These are phyloP conservation scores for Chytriomyces sp. DNA, from an alignment of 192 early-diverging fungal genomes.

Conservation along the genomic window DNA sequence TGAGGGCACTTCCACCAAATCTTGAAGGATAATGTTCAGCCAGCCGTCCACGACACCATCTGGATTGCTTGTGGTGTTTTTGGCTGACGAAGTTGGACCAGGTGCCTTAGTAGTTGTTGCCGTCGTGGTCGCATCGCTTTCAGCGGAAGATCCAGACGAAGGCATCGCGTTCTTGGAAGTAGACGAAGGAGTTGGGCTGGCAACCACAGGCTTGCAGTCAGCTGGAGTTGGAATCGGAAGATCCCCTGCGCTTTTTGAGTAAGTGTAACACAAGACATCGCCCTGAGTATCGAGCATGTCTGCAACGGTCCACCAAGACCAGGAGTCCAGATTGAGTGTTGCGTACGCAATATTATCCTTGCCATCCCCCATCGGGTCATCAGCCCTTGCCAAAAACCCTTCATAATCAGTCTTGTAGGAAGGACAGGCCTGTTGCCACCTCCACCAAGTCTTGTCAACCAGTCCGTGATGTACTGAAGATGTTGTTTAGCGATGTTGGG, in stretches of 20 bases:
- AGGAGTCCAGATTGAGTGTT: neutral
- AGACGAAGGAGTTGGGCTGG: neutral
- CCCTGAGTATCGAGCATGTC: conserved; percentile 17
- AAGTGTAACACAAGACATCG: conserved; percentile 22
- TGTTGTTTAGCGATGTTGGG: neutral
- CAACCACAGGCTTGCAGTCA: neutral
- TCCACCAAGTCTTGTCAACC: conserved; percentile 20
- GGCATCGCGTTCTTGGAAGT: neutral
- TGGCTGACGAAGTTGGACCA: neutral
- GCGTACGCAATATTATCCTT: neutral
- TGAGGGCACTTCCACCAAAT: neutral
- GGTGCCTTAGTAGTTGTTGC: neutral
- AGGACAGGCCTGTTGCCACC: conserved; percentile 9
- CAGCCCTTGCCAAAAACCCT: neutral
- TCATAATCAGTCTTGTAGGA: neutral
- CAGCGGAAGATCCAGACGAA: neutral
- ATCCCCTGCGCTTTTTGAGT: conserved; percentile 5
- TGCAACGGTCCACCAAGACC: neutral
- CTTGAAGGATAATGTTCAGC: neutral
- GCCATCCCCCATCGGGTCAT: neutral
- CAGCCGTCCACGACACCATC: neutral
- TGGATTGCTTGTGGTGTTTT: no score
- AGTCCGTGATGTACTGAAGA: neutral
- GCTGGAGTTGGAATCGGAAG: conserved; percentile 1
- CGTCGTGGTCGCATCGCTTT: neutral